A percentile compares a stretch with the other conserved stretches of the same genome.
These are phyloP conservation scores for Peniophora sp. DNA, from an alignment of 1,284 basidiomycete species.

Conservation along the genomic window DNA sequence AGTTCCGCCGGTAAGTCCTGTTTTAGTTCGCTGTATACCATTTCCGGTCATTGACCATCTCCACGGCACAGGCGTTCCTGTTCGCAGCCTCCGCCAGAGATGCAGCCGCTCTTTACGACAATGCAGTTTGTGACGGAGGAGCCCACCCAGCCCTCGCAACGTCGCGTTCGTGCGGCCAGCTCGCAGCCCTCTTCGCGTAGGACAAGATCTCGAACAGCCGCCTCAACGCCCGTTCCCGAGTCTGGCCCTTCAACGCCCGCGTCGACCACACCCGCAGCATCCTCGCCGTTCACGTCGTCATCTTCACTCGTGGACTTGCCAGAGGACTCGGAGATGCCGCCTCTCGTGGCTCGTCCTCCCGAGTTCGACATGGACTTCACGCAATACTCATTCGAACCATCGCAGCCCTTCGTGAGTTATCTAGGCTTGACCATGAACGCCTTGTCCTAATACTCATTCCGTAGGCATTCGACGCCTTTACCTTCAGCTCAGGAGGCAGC, in stretches of 20 bases:
- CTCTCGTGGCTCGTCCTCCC: slow-evolving; percentile 13
- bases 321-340: slow-evolving; percentile 10
- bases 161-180: slow-evolving; percentile 23
- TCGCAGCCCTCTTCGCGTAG: slow-evolving; percentile 17
- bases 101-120: slow-evolving; percentile 19
- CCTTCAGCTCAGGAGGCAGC: slow-evolving; percentile 28
- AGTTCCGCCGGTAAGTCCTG: slow-evolving; percentile 28
- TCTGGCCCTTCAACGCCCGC: slow-evolving; percentile 9
- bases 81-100: slow-evolving; percentile 33
- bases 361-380: slow-evolving; percentile 11
- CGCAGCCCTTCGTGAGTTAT: slow-evolving; percentile 43
- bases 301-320: slow-evolving; percentile 2
- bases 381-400: slow-evolving; percentile 15
- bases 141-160: slow-evolving; percentile 10
- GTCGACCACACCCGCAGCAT: slow-evolving; percentile 13
- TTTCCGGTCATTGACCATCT: not conserved
- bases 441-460: too few relatives aligned
- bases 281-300: slow-evolving; percentile 13
- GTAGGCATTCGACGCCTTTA: slow-evolving; percentile 40
- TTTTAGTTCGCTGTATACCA: not conserved
- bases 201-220: not conserved
- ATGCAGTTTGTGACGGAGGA: slow-evolving; percentile 15
- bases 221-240: slow-evolving; percentile 9
- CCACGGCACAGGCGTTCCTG: slow-evolving; percentile 26
- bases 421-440: too few relatives aligned